Conservation (phyloP, 2,329 filamentous ascomycete species). For the Aureobasidium sp. region DNA sequence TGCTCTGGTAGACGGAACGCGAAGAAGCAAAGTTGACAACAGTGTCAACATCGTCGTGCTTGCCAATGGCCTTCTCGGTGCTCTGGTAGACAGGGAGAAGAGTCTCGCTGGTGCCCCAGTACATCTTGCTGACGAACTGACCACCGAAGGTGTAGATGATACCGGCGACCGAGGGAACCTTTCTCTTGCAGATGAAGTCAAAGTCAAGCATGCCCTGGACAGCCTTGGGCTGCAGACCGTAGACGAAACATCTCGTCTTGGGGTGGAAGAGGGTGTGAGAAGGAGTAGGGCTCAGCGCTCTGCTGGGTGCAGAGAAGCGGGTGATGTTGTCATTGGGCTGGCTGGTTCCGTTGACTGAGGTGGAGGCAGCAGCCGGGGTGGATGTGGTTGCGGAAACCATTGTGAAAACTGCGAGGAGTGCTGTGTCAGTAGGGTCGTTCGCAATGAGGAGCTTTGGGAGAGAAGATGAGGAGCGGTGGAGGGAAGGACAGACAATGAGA, state of each 20-base stretch:
- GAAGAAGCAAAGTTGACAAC: slow-evolving; percentile 99
- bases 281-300: slow-evolving; percentile 81
- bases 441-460: not conserved
- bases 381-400: slow-evolving; percentile 32
- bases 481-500: not conserved
- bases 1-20: slow-evolving; percentile 96
- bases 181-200: slow-evolving; percentile 99
- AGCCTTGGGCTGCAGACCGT: slow-evolving; percentile 88
- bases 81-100: slow-evolving; percentile 97
- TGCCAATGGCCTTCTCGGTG: slow-evolving; percentile 83
- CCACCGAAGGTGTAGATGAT: slow-evolving; percentile 99
- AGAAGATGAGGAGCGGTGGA: not conserved
- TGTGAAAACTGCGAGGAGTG: slow-evolving; percentile 24
- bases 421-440: not conserved
- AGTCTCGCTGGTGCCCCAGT: slow-evolving; percentile 99
- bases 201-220: slow-evolving; percentile 75
- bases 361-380: slow-evolving; percentile 23
- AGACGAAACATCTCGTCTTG: slow-evolving; percentile 99
- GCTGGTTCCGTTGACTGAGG: slow-evolving; percentile 23
- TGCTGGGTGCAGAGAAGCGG: slow-evolving; percentile 87
- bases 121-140: slow-evolving; percentile 99
- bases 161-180: slow-evolving; percentile 90
- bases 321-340: slow-evolving; percentile 92
- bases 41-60: slow-evolving; percentile 95
- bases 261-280: slow-evolving; percentile 93